Conservation (phyloP, 1,284 basidiomycete genomes). For the Ganoderma lucidum region DNA sequence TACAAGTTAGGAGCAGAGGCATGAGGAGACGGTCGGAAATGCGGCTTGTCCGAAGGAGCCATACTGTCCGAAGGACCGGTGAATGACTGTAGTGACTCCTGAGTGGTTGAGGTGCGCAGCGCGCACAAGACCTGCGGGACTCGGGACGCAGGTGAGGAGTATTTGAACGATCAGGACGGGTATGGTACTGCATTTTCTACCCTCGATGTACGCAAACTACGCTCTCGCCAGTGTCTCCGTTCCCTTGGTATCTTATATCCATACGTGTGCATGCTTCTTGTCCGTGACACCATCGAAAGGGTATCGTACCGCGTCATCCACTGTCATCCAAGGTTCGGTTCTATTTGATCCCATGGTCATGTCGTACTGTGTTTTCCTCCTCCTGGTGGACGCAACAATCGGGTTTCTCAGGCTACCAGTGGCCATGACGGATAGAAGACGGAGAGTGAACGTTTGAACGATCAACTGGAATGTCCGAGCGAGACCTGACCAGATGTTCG, state of each 20-base stretch:
- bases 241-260: not conserved
- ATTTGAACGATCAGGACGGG: too few species aligned
- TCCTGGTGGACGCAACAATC: not conserved
- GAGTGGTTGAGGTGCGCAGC: not conserved
- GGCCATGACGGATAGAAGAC: not conserved
- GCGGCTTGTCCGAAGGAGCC: too few species aligned
- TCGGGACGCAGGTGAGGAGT: not conserved
- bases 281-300: not conserved
- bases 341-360: not conserved
- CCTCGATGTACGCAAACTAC: not conserved
- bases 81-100: too few species aligned
- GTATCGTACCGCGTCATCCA: not conserved
- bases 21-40: too few species aligned
- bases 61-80: too few species aligned
- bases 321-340: not conserved
- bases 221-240: not conserved
- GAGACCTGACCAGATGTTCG: not conserved
- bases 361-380: not conserved
- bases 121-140: not conserved
- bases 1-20: too few species aligned
- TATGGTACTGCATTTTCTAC: not conserved
- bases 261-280: not conserved
- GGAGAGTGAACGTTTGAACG: not conserved
- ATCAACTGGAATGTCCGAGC: not conserved
- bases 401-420: too few species aligned